phyloP scores from a whole-genome alignment of 192 early-diverging fungal species.

The Chytriomyces hyalinus region DNA sequence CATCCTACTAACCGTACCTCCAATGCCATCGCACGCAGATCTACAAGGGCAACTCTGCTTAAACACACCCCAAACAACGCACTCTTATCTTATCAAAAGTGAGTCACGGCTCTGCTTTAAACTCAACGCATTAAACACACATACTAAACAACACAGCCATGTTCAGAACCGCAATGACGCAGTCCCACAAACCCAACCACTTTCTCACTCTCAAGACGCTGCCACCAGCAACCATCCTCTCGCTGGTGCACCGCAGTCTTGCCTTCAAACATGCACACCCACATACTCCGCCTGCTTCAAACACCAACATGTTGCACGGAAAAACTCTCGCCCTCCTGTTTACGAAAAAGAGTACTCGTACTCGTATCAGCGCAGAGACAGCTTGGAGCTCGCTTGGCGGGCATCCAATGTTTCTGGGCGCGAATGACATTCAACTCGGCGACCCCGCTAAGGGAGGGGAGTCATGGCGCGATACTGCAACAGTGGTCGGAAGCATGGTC shows the following conservation, averaged over 20 bases:
- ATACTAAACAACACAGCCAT: too few species aligned
- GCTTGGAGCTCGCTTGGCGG: slow-evolving; percentile 92
- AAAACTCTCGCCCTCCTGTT: slow-evolving; percentile 93
- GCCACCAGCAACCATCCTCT: slow-evolving; percentile 74
- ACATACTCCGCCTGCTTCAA: not conserved
- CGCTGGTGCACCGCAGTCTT: slow-evolving; percentile 77
- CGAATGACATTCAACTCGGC: slow-evolving; percentile 94
- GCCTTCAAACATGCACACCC: slow-evolving; percentile 69
- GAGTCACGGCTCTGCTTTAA: too few species aligned
- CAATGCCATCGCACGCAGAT: slow-evolving; percentile 12
- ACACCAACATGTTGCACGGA: slow-evolving; percentile 51
- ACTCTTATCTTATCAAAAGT: not conserved
- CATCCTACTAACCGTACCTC: slow-evolving; percentile 18
- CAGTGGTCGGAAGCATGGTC: slow-evolving; percentile 95
- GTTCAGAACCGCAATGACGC: not conserved
- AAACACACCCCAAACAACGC: not conserved
- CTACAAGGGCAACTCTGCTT: not conserved
- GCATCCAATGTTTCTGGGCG: slow-evolving; percentile 92
- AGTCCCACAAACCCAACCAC: slow-evolving; percentile 43
- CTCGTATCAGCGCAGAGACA: slow-evolving; percentile 91
- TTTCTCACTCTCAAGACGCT: slow-evolving; percentile 85
- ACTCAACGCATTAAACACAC: too few species aligned
- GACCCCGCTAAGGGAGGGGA: slow-evolving; percentile 73
- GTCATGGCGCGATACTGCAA: slow-evolving; percentile 84
- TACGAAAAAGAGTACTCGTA: slow-evolving; percentile 95